Evolutionary conservation across 371 early-diverging fungal species (phyloP).

Genomic region (Mortierella sp.): DNA sequence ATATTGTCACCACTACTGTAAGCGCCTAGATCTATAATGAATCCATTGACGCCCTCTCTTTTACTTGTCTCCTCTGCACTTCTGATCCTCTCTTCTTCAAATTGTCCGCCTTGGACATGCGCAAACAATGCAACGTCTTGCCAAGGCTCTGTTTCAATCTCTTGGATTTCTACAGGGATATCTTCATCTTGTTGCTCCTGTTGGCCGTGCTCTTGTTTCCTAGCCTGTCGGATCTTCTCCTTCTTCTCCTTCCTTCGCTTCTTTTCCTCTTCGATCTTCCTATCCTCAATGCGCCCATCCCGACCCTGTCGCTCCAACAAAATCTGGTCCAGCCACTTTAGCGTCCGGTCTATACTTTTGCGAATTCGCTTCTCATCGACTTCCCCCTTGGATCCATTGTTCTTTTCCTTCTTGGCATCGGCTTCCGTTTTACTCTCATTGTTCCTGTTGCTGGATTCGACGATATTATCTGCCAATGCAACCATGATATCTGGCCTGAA

Average conservation of each 20-base stretch:
- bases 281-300: slow-evolving; percentile 23
- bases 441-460: slow-evolving; percentile 37
- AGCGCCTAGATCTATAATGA: slow-evolving; percentile 44
- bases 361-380: slow-evolving; percentile 70
- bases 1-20: slow-evolving; percentile 7
- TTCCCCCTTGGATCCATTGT: neutral
- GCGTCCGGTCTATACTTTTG: slow-evolving; percentile 75
- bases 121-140: slow-evolving; percentile 65
- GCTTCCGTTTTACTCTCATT: slow-evolving; percentile 36
- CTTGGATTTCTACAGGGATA: neutral
- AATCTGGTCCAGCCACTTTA: slow-evolving; percentile 73
- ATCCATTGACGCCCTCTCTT: slow-evolving; percentile 65
- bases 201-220: slow-evolving; percentile 12
- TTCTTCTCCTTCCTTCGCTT: slow-evolving; percentile 44
- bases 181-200: neutral
- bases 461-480: slow-evolving; percentile 57
- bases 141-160: slow-evolving; percentile 37
- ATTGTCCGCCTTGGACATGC: slow-evolving; percentile 64
- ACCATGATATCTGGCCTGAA: slow-evolving; percentile 70
- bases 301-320: slow-evolving; percentile 34
- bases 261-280: slow-evolving; percentile 28
- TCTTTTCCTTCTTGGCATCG: neutral
- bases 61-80: slow-evolving; percentile 69
- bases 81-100: slow-evolving; percentile 65
- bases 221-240: slow-evolving; percentile 14